Evolutionary conservation across 164 flowering plant species (phyloP).

Genomic region (Berberis vulgaris): DNA sequence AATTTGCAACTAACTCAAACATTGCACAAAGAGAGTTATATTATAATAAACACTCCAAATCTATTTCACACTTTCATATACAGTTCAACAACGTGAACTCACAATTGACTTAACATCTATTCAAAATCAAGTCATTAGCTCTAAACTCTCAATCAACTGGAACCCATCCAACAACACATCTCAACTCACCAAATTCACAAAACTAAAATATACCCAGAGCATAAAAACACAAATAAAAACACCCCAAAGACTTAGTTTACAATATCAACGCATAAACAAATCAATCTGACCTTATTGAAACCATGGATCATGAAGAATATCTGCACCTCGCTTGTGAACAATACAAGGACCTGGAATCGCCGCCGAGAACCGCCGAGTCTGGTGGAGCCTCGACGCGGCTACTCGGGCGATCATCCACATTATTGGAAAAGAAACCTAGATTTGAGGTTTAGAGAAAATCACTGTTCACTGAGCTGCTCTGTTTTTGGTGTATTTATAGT

Average conservation of each 20-base stretch:
- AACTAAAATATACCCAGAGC: too few species aligned
- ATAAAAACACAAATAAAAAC: background rate
- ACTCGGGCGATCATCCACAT: constrained; percentile 27
- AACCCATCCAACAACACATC: too few species aligned
- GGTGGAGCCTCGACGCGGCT: constrained; percentile 23
- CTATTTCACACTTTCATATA: too few species aligned
- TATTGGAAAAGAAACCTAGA: background rate
- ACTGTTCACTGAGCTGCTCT: background rate
- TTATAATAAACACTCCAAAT: too few species aligned
- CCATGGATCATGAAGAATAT: constrained; percentile 99
- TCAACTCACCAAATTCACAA: too few species aligned
- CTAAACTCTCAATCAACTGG: too few species aligned
- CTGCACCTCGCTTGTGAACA: constrained; percentile 94
- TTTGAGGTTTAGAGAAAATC: background rate
- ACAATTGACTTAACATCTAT: too few species aligned
- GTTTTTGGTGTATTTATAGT: background rate
- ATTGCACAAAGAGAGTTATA: too few species aligned
- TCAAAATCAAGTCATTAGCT: too few species aligned
- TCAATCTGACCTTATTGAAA: constrained; percentile 71
- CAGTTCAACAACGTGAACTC: too few species aligned
- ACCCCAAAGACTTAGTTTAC: background rate
- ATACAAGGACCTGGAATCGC: constrained; percentile 84
- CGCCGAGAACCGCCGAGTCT: constrained; percentile 44
- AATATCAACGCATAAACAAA: background rate
- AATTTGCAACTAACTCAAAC: too few species aligned